phyloP scores from a whole-genome alignment of 371 early-diverging fungal genomes.

The Mortierella polycephala region DNA sequence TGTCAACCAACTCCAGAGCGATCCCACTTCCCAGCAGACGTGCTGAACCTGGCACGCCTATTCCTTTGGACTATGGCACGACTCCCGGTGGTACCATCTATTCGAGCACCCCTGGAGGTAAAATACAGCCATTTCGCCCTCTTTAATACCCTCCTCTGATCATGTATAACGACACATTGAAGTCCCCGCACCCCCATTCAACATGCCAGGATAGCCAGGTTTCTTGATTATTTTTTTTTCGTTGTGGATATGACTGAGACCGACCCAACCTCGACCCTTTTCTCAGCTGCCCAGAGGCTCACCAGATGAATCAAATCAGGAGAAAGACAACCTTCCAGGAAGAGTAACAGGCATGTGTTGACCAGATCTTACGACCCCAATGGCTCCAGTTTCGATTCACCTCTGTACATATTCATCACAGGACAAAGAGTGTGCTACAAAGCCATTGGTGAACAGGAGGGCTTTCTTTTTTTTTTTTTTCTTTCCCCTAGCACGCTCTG shows the following conservation, averaged over 20 bases:
- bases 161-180: no score
- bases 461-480: no score
- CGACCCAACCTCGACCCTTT: constrained; percentile 19
- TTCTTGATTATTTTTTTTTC: constrained; percentile 6
- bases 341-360: no score
- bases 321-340: background rate
- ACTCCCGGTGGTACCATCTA: constrained; percentile 71
- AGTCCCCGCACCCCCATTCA: no score
- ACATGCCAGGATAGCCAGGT: no score
- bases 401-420: no score
- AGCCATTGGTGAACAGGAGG: no score
- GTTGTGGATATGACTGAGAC: constrained; percentile 21
- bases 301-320: constrained; percentile 17
- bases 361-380: no score
- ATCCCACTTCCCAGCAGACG: constrained; percentile 65
- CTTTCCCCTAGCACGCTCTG: no score
- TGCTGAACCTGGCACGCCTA: constrained; percentile 61
- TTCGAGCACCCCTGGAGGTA: constrained; percentile 72
- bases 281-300: constrained; percentile 13
- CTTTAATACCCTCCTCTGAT: no score
- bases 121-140: constrained; percentile 2
- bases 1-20: constrained; percentile 56
- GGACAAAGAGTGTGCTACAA: no score
- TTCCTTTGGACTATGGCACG: constrained; percentile 66
- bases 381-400: no score